phyloP scores from a whole-genome alignment of 2,329 filamentous ascomycete genomes.

The Trematosphaeria pertusa region DNA sequence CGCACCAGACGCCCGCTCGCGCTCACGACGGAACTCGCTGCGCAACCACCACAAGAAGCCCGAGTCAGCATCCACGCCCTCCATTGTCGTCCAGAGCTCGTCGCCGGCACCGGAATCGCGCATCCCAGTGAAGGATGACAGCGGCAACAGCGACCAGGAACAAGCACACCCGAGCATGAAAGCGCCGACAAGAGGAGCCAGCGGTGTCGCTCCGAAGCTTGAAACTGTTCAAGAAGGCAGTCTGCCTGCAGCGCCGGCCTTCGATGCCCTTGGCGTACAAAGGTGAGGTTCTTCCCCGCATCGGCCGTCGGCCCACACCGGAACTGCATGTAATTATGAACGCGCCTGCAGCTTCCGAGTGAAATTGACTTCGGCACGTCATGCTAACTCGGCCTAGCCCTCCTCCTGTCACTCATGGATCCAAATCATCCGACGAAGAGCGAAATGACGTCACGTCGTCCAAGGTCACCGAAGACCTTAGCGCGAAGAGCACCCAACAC shows the following conservation, averaged over 20 bases:
- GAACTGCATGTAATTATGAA: conserved; percentile 33
- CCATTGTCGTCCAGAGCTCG: conserved; percentile 55
- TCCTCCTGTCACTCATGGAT: conserved; percentile 20
- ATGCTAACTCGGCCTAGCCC: conserved; percentile 15
- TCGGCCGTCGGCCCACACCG: conserved; percentile 25
- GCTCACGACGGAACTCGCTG: conserved; percentile 54
- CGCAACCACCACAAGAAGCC: conserved; percentile 43
- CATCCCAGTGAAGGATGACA: conserved; percentile 36
- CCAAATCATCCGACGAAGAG: conserved; percentile 43
- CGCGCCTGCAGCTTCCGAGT: conserved; percentile 24
- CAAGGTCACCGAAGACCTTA: conserved; percentile 57
- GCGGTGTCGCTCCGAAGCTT: conserved; percentile 66
- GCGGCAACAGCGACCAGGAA: conserved; percentile 42
- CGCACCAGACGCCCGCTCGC: conserved; percentile 44
- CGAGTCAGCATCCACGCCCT: conserved; percentile 45
- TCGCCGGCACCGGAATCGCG: conserved; percentile 49
- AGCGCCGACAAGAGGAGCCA: conserved; percentile 60
- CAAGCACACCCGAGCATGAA: conserved; percentile 49
- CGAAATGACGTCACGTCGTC: conserved; percentile 54
- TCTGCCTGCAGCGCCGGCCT: conserved; percentile 70
- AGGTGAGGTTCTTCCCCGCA: conserved; percentile 40
- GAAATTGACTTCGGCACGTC: conserved; percentile 8
- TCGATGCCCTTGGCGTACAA: conserved; percentile 44
- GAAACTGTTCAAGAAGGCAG: conserved; percentile 94
- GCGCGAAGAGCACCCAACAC: conserved; percentile 46